Evolutionary conservation across 768 basidiomycete genomes (phyloP).

Genomic region (Tubosaeta sp.): DNA sequence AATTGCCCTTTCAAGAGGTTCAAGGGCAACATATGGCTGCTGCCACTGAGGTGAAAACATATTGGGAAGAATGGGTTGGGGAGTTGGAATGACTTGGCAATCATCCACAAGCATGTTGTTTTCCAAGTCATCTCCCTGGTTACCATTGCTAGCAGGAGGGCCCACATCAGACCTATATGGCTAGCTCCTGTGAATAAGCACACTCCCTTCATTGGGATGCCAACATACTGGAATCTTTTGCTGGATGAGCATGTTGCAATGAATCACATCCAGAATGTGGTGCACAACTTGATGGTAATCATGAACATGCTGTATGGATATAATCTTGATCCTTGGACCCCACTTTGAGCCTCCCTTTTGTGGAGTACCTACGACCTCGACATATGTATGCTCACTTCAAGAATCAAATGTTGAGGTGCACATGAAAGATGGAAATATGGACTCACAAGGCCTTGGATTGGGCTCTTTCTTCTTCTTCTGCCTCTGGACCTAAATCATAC

Average conservation of each 20-base stretch:
- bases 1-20: conserved; percentile 13
- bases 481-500: background rate
- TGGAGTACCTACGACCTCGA: conserved; percentile 7
- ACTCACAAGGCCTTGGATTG: conserved; percentile 11
- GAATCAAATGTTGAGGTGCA: background rate
- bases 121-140: background rate
- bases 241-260: conserved; percentile 5
- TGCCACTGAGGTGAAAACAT: conserved; percentile 21
- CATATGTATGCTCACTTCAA: conserved; percentile 19
- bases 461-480: conserved; percentile 11
- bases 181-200: conserved; percentile 4
- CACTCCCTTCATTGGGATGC: background rate
- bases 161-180: background rate
- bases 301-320: conserved; percentile 9
- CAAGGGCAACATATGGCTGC: conserved; percentile 15
- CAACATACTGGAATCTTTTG: conserved; percentile 8
- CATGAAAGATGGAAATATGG: background rate
- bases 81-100: background rate
- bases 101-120: background rate
- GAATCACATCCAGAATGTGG: conserved; percentile 24
- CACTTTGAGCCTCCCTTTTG: background rate
- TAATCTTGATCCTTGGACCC: conserved; percentile 9
- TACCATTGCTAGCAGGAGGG: background rate
- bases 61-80: conserved; percentile 6
- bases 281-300: conserved; percentile 25